phyloP scores from a whole-genome alignment of 2,329 filamentous ascomycete species.

The Aspergillus chevalieri region DNA sequence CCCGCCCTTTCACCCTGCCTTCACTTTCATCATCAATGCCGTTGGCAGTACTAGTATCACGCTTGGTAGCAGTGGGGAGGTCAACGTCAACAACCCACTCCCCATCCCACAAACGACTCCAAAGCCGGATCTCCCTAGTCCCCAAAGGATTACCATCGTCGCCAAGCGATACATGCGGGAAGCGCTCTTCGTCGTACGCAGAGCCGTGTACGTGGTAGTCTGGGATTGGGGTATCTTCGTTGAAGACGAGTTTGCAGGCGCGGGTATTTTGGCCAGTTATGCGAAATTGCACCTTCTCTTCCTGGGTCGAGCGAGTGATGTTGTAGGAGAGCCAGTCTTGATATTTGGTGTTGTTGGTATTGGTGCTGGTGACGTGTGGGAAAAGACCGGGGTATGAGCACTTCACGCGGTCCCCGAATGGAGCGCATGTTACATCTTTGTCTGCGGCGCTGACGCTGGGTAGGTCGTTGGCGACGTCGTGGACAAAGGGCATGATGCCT shows the following conservation, averaged over 20 bases:
- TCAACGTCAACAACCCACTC: conserved; percentile 70
- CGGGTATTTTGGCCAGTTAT: conserved; percentile 70
- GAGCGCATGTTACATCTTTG: conserved; percentile 51
- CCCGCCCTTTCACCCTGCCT: conserved; percentile 52
- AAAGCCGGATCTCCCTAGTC: conserved; percentile 65
- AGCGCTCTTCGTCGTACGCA: conserved; percentile 53
- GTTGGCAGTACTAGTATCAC: conserved; percentile 18
- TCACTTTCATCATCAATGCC: conserved; percentile 9
- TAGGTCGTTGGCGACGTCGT: conserved; percentile 60
- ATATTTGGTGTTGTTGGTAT: conserved; percentile 2
- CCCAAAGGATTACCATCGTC: conserved; percentile 44
- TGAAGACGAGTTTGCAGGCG: conserved; percentile 68
- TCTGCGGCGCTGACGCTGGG: conserved; percentile 60
- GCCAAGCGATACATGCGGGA: conserved; percentile 51
- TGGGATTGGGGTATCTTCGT: conserved; percentile 59
- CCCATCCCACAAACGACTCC: conserved; percentile 72
- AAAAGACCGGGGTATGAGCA: conserved; percentile 67
- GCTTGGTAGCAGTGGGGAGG: conserved; percentile 34
- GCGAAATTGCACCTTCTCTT: conserved; percentile 53
- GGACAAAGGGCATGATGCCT: conserved; percentile 63
- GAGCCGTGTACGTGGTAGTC: conserved; percentile 60
- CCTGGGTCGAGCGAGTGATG: conserved; percentile 41
- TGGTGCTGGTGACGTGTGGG: conserved; percentile 50
- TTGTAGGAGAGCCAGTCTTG: conserved; percentile 65
- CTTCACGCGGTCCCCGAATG: conserved; percentile 41